A percentile compares a stretch with the other conserved stretches of the same genome.
Evolutionary conservation across 75 land plant species (phyloP).

Genomic region (Selaginella moellendorffii): DNA sequence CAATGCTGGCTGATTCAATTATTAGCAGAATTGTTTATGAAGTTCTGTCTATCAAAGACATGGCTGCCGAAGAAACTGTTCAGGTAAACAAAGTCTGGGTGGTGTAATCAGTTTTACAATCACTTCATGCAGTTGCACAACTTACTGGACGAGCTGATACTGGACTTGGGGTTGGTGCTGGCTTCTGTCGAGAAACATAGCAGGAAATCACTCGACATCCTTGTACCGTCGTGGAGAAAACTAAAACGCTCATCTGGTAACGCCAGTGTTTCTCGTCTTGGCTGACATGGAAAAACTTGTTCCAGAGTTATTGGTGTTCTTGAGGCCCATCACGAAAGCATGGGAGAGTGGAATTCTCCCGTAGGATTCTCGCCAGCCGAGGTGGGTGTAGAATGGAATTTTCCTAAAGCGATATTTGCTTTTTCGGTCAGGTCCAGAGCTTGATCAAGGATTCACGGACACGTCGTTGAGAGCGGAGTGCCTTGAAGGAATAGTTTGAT

Average conservation of each 20-base stretch:
- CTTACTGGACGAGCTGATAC: background rate
- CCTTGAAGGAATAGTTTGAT: slow-evolving; percentile 40
- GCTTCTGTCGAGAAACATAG: background rate
- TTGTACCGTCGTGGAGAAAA: slow-evolving; percentile 50
- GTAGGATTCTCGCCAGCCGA: slow-evolving; percentile 61
- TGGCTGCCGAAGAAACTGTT: slow-evolving; percentile 79
- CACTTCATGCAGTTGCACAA: background rate
- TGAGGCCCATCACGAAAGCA: slow-evolving; percentile 55
- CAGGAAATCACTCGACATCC: slow-evolving; percentile 20
- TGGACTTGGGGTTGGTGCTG: background rate
- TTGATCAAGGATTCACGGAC: slow-evolving; percentile 60
- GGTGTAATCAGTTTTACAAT: slow-evolving; percentile 1
- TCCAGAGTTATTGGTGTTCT: slow-evolving; percentile 77
- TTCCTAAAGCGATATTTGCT: background rate
- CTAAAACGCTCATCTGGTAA: slow-evolving; percentile 56
- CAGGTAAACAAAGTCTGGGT: slow-evolving; percentile 35
- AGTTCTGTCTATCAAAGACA: slow-evolving; percentile 74
- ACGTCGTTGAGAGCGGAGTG: slow-evolving; percentile 64
- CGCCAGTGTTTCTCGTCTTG: background rate
- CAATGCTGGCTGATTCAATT: slow-evolving; percentile 38
- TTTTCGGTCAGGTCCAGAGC: slow-evolving; percentile 37
- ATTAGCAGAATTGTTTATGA: slow-evolving; percentile 50
- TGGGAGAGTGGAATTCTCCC: slow-evolving; percentile 84
- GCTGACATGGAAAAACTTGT: too few species aligned
- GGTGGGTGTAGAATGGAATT: slow-evolving; percentile 28